These are phyloP conservation scores for Fusarium avenaceum DNA, from an alignment of 2,329 filamentous ascomycete species.

Conservation along the genomic window DNA sequence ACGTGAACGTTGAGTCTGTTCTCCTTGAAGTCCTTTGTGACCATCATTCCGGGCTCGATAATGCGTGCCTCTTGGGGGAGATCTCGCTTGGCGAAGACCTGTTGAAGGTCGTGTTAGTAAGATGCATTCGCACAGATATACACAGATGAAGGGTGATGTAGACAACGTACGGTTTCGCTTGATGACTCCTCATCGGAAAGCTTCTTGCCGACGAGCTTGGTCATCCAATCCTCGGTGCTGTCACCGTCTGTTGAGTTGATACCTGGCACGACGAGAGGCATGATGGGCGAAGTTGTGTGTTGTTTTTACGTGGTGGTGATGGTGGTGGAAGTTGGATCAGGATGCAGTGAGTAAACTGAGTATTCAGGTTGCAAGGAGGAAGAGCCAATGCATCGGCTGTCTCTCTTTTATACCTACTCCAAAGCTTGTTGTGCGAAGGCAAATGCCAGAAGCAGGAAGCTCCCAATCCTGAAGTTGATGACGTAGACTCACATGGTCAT, in stretches of 20 bases:
- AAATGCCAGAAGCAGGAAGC: slow-evolving; percentile 27
- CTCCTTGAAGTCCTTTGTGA: slow-evolving; percentile 69
- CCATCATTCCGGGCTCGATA: slow-evolving; percentile 68
- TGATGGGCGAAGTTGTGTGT: slow-evolving; percentile 51
- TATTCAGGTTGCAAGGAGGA: neutral
- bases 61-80: slow-evolving; percentile 69
- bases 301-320: neutral
- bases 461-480: slow-evolving; percentile 37
- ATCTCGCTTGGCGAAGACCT: slow-evolving; percentile 73
- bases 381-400: neutral
- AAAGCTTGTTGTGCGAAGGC: slow-evolving; percentile 17
- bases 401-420: slow-evolving; percentile 26
- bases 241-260: slow-evolving; percentile 62
- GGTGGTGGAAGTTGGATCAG: neutral
- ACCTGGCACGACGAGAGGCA: slow-evolving; percentile 76
- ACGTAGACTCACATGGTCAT: slow-evolving; percentile 48
- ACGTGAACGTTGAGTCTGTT: slow-evolving; percentile 71
- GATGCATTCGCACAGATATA: neutral
- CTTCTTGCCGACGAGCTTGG: slow-evolving; percentile 75
- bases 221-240: slow-evolving; percentile 70
- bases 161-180: slow-evolving; percentile 65
- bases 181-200: slow-evolving; percentile 62
- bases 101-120: neutral
- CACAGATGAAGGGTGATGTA: neutral
- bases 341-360: neutral